Evolutionary conservation across 2,329 filamentous ascomycete genomes (phyloP), one percentile per base, ranked within the genome.

Genomic region (Talaromyces sp.): DNA sequence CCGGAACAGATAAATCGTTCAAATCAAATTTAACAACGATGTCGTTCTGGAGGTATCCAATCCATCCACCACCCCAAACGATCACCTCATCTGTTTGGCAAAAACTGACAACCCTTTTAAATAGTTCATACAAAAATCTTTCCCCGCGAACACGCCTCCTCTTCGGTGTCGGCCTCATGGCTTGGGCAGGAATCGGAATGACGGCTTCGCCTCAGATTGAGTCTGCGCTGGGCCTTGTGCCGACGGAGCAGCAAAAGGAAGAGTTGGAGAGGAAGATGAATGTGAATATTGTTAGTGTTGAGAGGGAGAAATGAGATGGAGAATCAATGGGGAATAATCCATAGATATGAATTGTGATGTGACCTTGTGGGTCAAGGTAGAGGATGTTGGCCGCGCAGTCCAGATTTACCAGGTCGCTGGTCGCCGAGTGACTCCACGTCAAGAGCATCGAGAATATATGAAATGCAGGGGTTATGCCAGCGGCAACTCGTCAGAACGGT

Each of bases 121-220:
- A 27, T 63, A 90, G 88, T 72, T 82, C 87, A 61, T 96, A 93
- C 81, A 88, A 84, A 73, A 87, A 85, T 71, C 87, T 96, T 62
- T 81, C 88, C 3, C 85, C 89, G 19, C 88, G 85, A 70, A 89
- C 90, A 27, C 90, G 90, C 64, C 79, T 91, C 48, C 79, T 88
- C 57, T 83, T 96, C 68, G 93, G 93, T 70, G 75, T 87, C 58
- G 90, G 88, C 70, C 79, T 96, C 69, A 87, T 97, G 73, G 86
- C 86, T 39, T 97, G 92, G 86, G 92, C 91, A 14, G 80, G 82
- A 47, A 80, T 87, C 47, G 93, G 92, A 16, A 83, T 95, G n/a
- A 88, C 89, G 73, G 73, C 91, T 19, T 87, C 90, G 5, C 90
- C 94, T 73, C 83, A 83, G 65, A 87, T 89, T 16, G 93, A 94